These are phyloP conservation scores for Colletotrichum sidae DNA, from an alignment of 2,329 filamentous ascomycete species.

Conservation along the genomic window DNA sequence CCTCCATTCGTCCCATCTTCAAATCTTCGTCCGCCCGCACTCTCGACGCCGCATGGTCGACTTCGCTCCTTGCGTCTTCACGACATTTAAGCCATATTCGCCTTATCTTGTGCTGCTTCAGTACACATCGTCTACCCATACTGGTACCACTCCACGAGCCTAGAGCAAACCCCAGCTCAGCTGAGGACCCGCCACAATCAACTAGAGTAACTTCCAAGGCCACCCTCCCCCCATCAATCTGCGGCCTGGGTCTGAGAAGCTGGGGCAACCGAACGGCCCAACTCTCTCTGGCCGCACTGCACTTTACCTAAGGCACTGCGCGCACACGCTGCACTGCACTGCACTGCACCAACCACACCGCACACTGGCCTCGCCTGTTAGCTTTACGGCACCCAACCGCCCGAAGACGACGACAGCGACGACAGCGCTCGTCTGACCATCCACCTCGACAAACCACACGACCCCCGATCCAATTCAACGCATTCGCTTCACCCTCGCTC, in stretches of 20 bases:
- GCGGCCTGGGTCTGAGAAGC: slow-evolving; percentile 31
- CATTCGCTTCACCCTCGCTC: slow-evolving; percentile 9
- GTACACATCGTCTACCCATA: too few relatives aligned
- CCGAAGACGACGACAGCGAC: slow-evolving; percentile 19
- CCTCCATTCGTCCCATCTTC: slow-evolving; percentile 27
- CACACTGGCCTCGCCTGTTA: background rate
- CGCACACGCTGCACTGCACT: background rate
- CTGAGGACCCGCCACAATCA: slow-evolving; percentile 31
- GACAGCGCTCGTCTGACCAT: slow-evolving; percentile 30
- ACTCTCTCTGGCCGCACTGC: background rate
- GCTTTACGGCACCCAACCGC: slow-evolving; percentile 13
- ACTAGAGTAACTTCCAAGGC: slow-evolving; percentile 8
- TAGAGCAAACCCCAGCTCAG: slow-evolving; percentile 13
- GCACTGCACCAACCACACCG: background rate
- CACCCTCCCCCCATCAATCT: slow-evolving; percentile 31
- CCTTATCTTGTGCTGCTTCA: slow-evolving; percentile 1
- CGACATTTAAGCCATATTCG: background rate
- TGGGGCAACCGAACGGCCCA: slow-evolving; percentile 24
- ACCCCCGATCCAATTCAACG: slow-evolving; percentile 12
- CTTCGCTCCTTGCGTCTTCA: background rate
- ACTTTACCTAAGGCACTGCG: background rate
- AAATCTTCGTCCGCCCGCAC: background rate
- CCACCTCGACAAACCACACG: background rate
- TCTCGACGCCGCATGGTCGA: background rate
- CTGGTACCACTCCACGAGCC: background rate